These are phyloP conservation scores for Ogataea methylovora DNA, from an alignment of 805 yeast species.

Conservation along the genomic window DNA sequence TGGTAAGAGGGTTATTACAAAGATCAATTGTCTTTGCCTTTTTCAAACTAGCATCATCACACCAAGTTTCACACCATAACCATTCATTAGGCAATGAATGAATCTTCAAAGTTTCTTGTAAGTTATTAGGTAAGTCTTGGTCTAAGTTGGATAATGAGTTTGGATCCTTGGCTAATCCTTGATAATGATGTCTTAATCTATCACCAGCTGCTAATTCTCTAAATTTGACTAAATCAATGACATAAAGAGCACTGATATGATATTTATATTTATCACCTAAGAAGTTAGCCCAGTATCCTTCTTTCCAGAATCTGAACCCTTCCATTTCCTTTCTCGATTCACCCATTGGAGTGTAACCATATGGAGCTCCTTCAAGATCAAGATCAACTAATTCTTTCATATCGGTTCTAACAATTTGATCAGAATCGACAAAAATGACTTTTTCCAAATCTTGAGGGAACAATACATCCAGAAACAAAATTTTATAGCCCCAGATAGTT, in stretches of 20 bases:
- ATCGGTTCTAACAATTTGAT: slow-evolving; percentile 73
- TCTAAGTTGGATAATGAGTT: slow-evolving; percentile 75
- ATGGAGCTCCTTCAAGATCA: slow-evolving; percentile 75
- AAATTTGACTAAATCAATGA: slow-evolving; percentile 66
- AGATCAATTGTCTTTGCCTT: slow-evolving; percentile 75
- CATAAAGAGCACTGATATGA: slow-evolving; percentile 80
- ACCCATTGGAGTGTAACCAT: slow-evolving; percentile 84
- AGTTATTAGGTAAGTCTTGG: slow-evolving; percentile 88
- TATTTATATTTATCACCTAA: slow-evolving; percentile 54
- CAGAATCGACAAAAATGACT: slow-evolving; percentile 82
- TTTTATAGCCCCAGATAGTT: slow-evolving; percentile 82
- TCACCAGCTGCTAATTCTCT: slow-evolving; percentile 72
- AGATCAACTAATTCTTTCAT: slow-evolving; percentile 57
- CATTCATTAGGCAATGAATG: slow-evolving; percentile 73
- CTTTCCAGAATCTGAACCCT: slow-evolving; percentile 86
- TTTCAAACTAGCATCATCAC: slow-evolving; percentile 52
- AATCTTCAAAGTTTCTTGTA: slow-evolving; percentile 63
- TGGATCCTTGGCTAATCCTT: slow-evolving; percentile 71
- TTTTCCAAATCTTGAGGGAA: slow-evolving; percentile 73
- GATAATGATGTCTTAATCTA: slow-evolving; percentile 74
- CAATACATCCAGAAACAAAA: slow-evolving; percentile 76
- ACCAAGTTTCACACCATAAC: slow-evolving; percentile 96
- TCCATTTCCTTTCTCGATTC: slow-evolving; percentile 75
- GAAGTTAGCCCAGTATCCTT: slow-evolving; percentile 78
- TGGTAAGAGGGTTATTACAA: slow-evolving; percentile 78